A percentile compares a stretch with the other conserved stretches of the same genome.
Conservation (phyloP, 1,139 yeast genomes). For the Debaryomycetaceae sp. region DNA sequence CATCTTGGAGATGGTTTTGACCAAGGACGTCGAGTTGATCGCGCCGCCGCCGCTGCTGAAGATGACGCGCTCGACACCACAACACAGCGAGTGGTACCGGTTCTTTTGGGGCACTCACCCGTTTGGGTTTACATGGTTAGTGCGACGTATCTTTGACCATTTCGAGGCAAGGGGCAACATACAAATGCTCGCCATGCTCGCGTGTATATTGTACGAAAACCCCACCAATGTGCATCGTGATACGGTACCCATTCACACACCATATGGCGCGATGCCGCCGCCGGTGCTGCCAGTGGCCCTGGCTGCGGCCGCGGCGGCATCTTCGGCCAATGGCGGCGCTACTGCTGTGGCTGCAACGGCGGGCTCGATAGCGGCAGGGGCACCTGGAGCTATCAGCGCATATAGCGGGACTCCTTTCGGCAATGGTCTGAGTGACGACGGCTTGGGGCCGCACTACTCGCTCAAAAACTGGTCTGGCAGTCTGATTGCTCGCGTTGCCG, state of each 20-base stretch:
- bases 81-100: too few relatives aligned
- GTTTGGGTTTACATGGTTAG: conserved; percentile 72
- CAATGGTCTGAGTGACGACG: too few relatives aligned
- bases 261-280: conserved; percentile 36
- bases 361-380: too few relatives aligned
- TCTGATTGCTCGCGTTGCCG: neutral
- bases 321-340: too few relatives aligned
- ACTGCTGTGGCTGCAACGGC: too few relatives aligned
- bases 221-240: conserved; percentile 16
- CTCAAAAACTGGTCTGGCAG: too few relatives aligned
- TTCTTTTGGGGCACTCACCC: conserved; percentile 83
- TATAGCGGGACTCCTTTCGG: too few relatives aligned
- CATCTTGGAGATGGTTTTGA: conserved; percentile 46
- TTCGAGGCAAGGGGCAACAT: conserved; percentile 64
- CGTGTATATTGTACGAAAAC: conserved; percentile 60
- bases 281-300: too few relatives aligned
- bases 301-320: too few relatives aligned
- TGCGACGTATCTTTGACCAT: conserved; percentile 57
- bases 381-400: too few relatives aligned
- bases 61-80: conserved; percentile 10
- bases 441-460: too few relatives aligned
- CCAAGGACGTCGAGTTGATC: conserved; percentile 23
- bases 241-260: conserved; percentile 44
- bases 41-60: conserved; percentile 10
- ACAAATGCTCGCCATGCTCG: conserved; percentile 88